Evolutionary conservation across 169 alveolate species (phyloP).

Genomic region (Babesia bovis): DNA sequence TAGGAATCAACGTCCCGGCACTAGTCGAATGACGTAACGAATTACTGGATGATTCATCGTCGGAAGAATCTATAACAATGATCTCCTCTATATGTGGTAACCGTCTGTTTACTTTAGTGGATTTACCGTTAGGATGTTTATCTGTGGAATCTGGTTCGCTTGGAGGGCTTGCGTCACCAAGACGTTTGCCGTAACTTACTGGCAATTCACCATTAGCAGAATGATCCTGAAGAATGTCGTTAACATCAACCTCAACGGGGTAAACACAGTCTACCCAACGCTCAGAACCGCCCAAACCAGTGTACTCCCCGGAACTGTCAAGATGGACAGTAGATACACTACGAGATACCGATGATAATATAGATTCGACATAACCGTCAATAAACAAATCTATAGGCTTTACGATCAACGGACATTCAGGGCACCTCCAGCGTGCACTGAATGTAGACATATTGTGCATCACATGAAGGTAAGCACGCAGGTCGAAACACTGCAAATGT

Average conservation of each 20-base stretch:
- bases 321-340: conserved; percentile 66
- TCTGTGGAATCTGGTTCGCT: background rate
- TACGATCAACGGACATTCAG: conserved; percentile 84
- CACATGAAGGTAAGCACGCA: conserved; percentile 83
- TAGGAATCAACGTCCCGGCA: background rate
- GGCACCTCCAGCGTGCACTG: conserved; percentile 92
- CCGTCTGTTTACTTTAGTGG: background rate
- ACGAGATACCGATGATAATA: conserved; percentile 68
- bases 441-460: conserved; percentile 88
- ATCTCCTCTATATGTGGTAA: background rate
- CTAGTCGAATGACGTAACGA: background rate
- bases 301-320: conserved; percentile 43
- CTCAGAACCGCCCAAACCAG: background rate
- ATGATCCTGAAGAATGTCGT: background rate
- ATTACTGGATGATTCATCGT: background rate
- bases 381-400: conserved; percentile 85
- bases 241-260: background rate
- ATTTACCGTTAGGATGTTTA: background rate
- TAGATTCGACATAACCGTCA: conserved; percentile 79
- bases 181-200: background rate
- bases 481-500: conserved; percentile 91
- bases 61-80: conserved; percentile 19
- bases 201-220: background rate
- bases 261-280: background rate
- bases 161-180: background rate